phyloP scores from a whole-genome alignment of 306 rosid genomes.

The Pyrus betulifolia region DNA sequence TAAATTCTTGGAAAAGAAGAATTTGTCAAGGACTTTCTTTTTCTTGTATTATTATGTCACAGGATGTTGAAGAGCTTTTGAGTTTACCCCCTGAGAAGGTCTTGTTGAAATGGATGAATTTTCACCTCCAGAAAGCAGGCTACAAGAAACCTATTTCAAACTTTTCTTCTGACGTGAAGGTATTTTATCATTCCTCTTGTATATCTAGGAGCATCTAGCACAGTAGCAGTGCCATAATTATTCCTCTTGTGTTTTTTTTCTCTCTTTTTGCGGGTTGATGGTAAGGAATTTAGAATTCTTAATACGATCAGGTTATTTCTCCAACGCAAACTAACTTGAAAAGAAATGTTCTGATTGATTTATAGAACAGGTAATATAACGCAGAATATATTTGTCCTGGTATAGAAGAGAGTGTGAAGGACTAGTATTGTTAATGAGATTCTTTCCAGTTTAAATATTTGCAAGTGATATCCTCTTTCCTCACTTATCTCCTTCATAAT shows the following conservation, averaged over 20 bases:
- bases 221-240: not conserved
- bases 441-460: not conserved
- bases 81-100: constrained; percentile 89
- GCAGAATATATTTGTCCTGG: not conserved
- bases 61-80: constrained; percentile 97
- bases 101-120: constrained; percentile 91
- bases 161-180: constrained; percentile 89
- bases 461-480: not conserved
- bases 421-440: not conserved
- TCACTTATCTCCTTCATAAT: not conserved
- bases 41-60: constrained; percentile 21
- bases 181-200: constrained; percentile 17
- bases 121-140: constrained; percentile 87
- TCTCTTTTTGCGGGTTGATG: not conserved
- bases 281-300: not conserved
- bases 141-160: constrained; percentile 67
- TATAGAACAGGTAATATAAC: not conserved
- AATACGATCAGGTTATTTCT: not conserved
- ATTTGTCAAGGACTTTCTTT: constrained; percentile 6
- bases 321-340: not conserved
- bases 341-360: not conserved
- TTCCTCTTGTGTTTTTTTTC: not conserved
- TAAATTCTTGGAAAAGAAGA: not conserved
- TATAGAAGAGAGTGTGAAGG: not conserved
- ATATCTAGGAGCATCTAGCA: not conserved